Evolutionary conservation across 768 basidiomycete species (phyloP).

Genomic region (Suillus brevipes): DNA sequence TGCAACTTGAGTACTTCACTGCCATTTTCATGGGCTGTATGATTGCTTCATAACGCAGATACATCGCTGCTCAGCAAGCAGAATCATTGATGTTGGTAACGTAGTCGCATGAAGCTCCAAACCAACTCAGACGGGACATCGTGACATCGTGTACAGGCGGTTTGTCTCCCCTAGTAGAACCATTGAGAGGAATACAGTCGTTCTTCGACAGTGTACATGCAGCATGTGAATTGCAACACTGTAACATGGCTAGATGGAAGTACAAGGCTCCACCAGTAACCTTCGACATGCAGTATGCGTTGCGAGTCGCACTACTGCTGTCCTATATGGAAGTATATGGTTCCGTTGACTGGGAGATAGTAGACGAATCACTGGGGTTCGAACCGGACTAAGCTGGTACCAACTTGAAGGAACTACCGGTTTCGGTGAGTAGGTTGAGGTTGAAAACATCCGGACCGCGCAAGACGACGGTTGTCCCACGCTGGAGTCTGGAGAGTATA

Average conservation of each 20-base stretch:
- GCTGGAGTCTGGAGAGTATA: background rate
- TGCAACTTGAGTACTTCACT: background rate
- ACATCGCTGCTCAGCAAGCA: background rate
- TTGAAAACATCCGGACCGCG: background rate
- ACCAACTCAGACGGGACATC: background rate
- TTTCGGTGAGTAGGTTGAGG: background rate
- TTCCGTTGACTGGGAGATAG: background rate
- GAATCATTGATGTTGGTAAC: background rate
- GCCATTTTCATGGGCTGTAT: too few species aligned
- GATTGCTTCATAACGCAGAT: background rate
- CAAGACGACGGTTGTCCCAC: background rate
- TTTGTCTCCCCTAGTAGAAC: background rate
- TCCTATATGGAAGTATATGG: background rate
- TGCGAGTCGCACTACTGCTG: background rate
- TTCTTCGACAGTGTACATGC: background rate
- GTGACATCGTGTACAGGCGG: too few species aligned
- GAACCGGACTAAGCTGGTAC: background rate
- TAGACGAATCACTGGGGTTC: background rate
- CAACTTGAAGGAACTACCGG: background rate
- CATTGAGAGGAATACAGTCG: background rate
- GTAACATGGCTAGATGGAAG: background rate
- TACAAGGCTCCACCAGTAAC: background rate
- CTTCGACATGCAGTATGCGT: background rate
- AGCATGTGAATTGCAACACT: background rate
- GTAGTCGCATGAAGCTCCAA: background rate